These are phyloP conservation scores for Trichoderma sp. DNA, from an alignment of 2,329 filamentous ascomycete species.

Conservation along the genomic window DNA sequence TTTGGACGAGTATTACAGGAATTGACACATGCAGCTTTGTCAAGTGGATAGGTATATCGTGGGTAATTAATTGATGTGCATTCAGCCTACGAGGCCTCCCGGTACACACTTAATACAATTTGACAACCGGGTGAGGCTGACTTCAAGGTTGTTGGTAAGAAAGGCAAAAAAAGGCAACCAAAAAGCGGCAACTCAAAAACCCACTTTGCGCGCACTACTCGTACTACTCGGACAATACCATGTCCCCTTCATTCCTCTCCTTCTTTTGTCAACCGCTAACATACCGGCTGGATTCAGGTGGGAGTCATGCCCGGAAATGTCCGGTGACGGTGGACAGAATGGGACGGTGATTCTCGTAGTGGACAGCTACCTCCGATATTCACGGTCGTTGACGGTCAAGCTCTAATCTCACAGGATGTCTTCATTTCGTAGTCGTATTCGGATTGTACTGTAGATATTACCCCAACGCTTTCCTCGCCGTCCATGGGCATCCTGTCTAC, in stretches of 20 bases:
- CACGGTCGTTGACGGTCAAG: not conserved
- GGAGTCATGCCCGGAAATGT: too few relatives aligned
- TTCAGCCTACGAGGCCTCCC: too few relatives aligned
- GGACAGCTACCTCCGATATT: not conserved
- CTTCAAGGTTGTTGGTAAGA: not conserved
- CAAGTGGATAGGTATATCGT: too few relatives aligned
- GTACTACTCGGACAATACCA: fast-evolving
- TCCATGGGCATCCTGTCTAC: not conserved
- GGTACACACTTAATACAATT: too few relatives aligned
- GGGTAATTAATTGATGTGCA: too few relatives aligned
- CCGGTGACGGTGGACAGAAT: not conserved
- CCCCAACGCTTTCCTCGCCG: not conserved
- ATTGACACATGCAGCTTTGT: too few relatives aligned
- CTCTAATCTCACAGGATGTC: not conserved
- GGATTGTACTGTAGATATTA: not conserved
- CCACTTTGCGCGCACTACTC: not conserved
- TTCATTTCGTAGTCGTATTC: not conserved
- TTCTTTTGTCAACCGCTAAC: not conserved
- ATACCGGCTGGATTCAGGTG: not conserved
- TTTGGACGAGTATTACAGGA: too few relatives aligned
- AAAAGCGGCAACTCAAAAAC: not conserved
- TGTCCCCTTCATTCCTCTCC: not conserved
- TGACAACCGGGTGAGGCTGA: not conserved
- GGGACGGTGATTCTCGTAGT: not conserved
- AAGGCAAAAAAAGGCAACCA: not conserved